Evolutionary conservation across 192 early-diverging fungal species (phyloP), one percentile per base, ranked within the genome.

Genomic region (Cladochytrium replicatum): DNA sequence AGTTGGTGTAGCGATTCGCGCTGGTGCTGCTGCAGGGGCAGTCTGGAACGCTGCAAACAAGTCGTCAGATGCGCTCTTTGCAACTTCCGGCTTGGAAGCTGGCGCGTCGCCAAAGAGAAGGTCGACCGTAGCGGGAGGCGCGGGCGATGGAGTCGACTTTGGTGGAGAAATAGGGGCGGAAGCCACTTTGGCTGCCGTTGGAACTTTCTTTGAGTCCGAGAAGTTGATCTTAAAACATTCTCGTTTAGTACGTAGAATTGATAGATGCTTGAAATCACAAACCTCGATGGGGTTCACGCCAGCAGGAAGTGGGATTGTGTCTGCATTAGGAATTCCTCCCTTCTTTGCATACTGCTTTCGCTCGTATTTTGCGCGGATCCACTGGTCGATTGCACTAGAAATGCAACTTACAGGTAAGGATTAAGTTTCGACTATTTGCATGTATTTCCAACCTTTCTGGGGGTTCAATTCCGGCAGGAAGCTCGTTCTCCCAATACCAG

Each of bases 321-420:
- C 75, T 4, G 87, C 85, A 56, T 87, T 81, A 17, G 87, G 85
- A 34, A 89, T 67, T 6, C 77, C 64, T 7, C 84, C 81, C 43
- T 77, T 80, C 72, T 66, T 68, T 9, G 80, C 81, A 67, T 78
- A 89, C 53, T 74, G 72, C 55, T 85, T 87, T 40, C 75, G 62
- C 29, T 89, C 85, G 53, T 89, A 89, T 48, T 89, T 89, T 39
- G 76, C 58, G 34, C 85, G 65, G 46, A 89, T 89, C 73, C 79
- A 89, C 17, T 64, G 57, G 39, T 85, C 81, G 30, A 83, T 81
- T 57, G 2, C 43, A 58, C 34, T 19, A 27, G 5, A 43, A 23
- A 43, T 41, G 9, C 6, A 17, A 9, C 19, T 4, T 48, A n/a
- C n/a, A n/a, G n/a, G n/a, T n/a, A n/a, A n/a, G 34, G 4, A 49